A percentile compares a stretch with the other conserved stretches of the same genome.
phyloP scores from a whole-genome alignment of 768 basidiomycete species.

The Royoungia palumana region DNA sequence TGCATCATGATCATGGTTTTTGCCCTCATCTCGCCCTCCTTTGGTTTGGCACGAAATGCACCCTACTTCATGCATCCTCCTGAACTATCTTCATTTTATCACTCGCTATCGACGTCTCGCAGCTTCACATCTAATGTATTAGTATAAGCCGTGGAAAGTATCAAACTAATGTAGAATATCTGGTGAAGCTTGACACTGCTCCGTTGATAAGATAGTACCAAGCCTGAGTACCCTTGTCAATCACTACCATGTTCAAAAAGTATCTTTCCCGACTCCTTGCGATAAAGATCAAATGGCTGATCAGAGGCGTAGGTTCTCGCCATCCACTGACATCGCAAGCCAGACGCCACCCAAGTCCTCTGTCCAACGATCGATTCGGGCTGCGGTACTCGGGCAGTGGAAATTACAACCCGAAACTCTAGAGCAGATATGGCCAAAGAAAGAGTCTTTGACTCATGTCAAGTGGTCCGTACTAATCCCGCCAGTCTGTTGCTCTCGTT shows the following conservation, averaged over 20 bases:
- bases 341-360: conserved; percentile 93
- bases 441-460: conserved; percentile 87
- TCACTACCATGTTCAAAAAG: conserved; percentile 73
- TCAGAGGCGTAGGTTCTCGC: conserved; percentile 51
- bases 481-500: conserved; percentile 4
- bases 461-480: conserved; percentile 65
- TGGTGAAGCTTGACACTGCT: conserved; percentile 10
- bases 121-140: conserved; percentile 38
- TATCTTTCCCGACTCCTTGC: conserved; percentile 26
- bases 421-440: conserved; percentile 98
- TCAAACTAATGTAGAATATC: conserved; percentile 28
- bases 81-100: conserved; percentile 30
- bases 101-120: conserved; percentile 31
- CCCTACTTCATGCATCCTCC: conserved; percentile 17
- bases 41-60: conserved; percentile 28
- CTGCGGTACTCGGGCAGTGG: conserved; percentile 77
- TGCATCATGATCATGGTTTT: conserved; percentile 28
- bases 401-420: conserved; percentile 76
- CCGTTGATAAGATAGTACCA: conserved; percentile 12
- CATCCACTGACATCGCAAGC: conserved; percentile 78
- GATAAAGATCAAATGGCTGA: conserved; percentile 8
- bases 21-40: conserved; percentile 6
- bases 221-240: conserved; percentile 3
- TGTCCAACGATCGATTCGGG: conserved; percentile 84
- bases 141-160: conserved; percentile 32